These are phyloP conservation scores for Coriaria nepalensis DNA, from an alignment of 306 rosid genomes.

Conservation along the genomic window DNA sequence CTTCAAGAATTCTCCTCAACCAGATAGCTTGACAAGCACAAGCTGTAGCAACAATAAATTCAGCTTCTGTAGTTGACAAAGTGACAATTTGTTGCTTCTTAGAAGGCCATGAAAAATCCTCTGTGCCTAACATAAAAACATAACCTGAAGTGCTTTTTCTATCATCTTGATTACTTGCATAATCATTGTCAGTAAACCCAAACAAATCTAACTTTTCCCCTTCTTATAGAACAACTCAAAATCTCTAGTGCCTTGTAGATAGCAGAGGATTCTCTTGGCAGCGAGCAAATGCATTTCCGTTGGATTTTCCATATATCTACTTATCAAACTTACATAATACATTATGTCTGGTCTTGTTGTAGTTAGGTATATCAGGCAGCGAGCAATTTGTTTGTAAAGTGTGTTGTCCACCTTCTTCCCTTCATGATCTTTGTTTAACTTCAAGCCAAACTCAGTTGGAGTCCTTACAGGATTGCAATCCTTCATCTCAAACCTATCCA, in stretches of 20 bases:
- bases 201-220: neutral
- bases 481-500: neutral
- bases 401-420: neutral
- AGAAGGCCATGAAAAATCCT: neutral
- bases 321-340: neutral
- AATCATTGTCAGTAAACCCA: slow-evolving; percentile 6
- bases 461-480: neutral
- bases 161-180: slow-evolving; percentile 1
- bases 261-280: neutral
- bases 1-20: slow-evolving; percentile 5
- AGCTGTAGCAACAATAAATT: neutral
- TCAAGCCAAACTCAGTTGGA: neutral
- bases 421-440: neutral
- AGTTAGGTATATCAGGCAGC: neutral
- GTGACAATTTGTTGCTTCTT: neutral
- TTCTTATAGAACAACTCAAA: slow-evolving; percentile 1
- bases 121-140: neutral
- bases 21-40: slow-evolving; percentile 1
- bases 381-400: neutral
- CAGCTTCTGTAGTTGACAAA: slow-evolving; percentile 1
- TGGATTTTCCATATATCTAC: neutral
- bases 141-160: neutral
- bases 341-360: slow-evolving; percentile 1
- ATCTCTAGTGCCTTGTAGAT: neutral
- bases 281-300: neutral